Conservation (phyloP, 441 rosid species). For the Corymbia calophylla region DNA sequence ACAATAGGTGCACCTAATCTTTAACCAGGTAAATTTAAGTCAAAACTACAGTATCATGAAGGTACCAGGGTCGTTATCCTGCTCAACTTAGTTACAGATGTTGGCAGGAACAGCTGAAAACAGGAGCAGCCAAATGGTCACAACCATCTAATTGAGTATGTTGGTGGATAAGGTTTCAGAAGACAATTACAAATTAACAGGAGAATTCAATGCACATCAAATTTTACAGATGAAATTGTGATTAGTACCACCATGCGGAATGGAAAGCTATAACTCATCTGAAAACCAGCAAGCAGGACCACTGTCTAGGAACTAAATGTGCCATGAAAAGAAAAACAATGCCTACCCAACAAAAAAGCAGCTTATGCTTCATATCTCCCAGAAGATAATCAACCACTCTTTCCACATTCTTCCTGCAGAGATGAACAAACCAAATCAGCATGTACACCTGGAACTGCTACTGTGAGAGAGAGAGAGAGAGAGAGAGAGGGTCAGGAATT, state of each 20-base stretch:
- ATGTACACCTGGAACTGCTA: neutral
- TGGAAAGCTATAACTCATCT: neutral
- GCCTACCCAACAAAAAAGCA: constrained; percentile 87
- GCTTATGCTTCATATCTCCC: constrained; percentile 61
- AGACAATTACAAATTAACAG: neutral
- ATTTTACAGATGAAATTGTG: neutral
- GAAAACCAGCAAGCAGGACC: neutral
- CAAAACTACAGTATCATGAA: neutral
- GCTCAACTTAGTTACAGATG: neutral
- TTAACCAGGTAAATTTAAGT: neutral
- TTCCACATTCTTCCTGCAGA: constrained; percentile 51
- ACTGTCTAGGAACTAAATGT: neutral
- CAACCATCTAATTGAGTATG: neutral
- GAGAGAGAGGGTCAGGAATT: neutral
- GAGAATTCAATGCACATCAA: neutral
- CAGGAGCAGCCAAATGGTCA: neutral
- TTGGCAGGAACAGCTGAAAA: neutral
- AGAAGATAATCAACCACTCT: constrained; percentile 49
- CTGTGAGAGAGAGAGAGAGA: neutral
- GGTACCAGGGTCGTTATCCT: neutral
- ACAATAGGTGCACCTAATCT: neutral
- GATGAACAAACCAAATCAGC: neutral
- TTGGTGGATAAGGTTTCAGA: neutral
- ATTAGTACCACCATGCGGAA: neutral
- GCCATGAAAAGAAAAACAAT: neutral